Base-by-base conservation (phyloP, 805 yeast genomes). In the Spathaspora sp. region DNA sequence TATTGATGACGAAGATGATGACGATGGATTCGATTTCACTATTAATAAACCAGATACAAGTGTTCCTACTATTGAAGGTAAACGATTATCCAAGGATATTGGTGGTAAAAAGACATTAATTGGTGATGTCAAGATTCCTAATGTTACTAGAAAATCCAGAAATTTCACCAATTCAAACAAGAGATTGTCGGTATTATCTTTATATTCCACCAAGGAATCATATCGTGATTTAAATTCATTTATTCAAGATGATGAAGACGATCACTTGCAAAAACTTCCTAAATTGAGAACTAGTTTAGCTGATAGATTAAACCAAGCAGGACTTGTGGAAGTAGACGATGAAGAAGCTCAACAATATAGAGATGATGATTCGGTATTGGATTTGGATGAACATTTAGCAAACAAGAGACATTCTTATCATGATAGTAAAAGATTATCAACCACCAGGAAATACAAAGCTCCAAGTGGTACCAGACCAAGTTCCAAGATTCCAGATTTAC, bases 141-240 rank as follows among this genome's bases (percentile, higher is more conserved):
- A 80, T 55, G 89, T 86, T 35, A 80, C 91, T 0, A 80, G 91
- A 65, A 80, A 80, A 58, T 85, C 89, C 2, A 78, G 80, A 60
- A 74, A 80, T 51, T 84, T 83, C 62, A 77, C 86, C 38, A 76
- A 77, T 51, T 79, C 83, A 6, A 82, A 82, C 61, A 87, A 83
- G 66, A 78, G 94, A 61, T 70, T 85, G 49, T 83, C 89, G 31
- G 87, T 87, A n/a, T 65, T 87, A 42, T 85, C 91, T 0, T 71
- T 85, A 66, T 84, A 85, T 59, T 86, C 92, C 0, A 82, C 91
- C 2, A 82, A 79, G 55, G 81, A 78, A 45, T 83, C 89, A 0
- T 85, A 79, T 57, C 79, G 78, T 40, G 85, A 86, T 60, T 72
- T 86, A 60, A 79, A 78, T 53, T 64, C 71, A 2, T 63, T 73